A percentile compares a stretch with the other conserved stretches of the same genome.
phyloP scores from a whole-genome alignment of 345 rosid genomes.

The Pistacia atlantica region DNA sequence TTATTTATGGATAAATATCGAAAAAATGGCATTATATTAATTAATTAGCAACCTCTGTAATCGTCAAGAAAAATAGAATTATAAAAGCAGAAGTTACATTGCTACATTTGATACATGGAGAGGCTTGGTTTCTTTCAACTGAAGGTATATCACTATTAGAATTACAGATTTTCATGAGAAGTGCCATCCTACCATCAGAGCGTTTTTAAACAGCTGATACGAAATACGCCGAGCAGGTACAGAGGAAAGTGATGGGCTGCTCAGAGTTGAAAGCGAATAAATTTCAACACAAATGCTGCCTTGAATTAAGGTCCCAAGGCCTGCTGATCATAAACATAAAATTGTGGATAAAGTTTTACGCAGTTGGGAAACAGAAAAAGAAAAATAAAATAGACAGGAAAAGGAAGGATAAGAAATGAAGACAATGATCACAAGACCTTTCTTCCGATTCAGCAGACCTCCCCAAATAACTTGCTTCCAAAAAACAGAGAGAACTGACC shows the following conservation, averaged over 20 bases:
- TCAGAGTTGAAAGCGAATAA: background rate
- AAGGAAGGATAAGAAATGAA: background rate
- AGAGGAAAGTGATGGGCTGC: background rate
- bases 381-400: background rate
- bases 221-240: background rate
- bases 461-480: background rate
- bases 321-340: background rate
- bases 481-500: background rate
- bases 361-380: background rate
- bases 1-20: too few species aligned
- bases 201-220: background rate
- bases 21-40: background rate
- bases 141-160: background rate
- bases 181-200: too few species aligned
- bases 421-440: background rate
- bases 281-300: background rate
- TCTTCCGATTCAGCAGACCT: background rate
- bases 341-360: background rate
- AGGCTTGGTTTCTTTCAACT: background rate
- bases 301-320: background rate
- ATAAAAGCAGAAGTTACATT: background rate
- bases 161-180: background rate
- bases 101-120: slow-evolving; percentile 1
- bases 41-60: too few species aligned
- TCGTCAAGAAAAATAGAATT: background rate